Percentiles rank a stretch among this genome's conserved stretches.
Conservation (phyloP, 441 rosid genomes). For the Arabidopsis hybrid region DNA sequence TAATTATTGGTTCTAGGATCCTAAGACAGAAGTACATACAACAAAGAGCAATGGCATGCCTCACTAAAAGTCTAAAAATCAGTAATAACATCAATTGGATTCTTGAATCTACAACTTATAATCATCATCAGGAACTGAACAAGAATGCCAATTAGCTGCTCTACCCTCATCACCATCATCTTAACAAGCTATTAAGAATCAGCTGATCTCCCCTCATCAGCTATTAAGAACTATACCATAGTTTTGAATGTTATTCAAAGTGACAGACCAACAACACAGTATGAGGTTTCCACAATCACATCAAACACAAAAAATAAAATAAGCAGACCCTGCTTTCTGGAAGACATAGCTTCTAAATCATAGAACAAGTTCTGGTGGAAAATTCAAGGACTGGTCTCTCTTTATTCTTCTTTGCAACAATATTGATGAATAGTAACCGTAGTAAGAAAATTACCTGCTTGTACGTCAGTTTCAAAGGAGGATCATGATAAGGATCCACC, state of each 20-base stretch:
- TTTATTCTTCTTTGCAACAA: conserved; percentile 3
- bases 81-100: background rate
- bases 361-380: background rate
- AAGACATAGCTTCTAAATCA: background rate
- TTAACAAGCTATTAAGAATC: conserved; percentile 1
- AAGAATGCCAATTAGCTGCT: background rate
- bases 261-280: background rate
- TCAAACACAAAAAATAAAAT: background rate
- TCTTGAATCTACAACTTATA: background rate
- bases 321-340: background rate
- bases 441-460: conserved; percentile 57
- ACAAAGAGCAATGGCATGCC: background rate
- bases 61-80: background rate
- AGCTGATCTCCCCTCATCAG: no score
- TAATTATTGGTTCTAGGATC: background rate
- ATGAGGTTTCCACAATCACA: background rate
- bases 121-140: background rate
- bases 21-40: background rate
- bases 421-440: background rate
- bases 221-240: no score
- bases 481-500: conserved; percentile 87
- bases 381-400: background rate
- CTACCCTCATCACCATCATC: background rate
- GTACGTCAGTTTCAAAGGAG: conserved; percentile 81
- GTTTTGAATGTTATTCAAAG: background rate